Base-by-base conservation (phyloP, 148 eudicot genomes). In the Spergularia marina region DNA sequence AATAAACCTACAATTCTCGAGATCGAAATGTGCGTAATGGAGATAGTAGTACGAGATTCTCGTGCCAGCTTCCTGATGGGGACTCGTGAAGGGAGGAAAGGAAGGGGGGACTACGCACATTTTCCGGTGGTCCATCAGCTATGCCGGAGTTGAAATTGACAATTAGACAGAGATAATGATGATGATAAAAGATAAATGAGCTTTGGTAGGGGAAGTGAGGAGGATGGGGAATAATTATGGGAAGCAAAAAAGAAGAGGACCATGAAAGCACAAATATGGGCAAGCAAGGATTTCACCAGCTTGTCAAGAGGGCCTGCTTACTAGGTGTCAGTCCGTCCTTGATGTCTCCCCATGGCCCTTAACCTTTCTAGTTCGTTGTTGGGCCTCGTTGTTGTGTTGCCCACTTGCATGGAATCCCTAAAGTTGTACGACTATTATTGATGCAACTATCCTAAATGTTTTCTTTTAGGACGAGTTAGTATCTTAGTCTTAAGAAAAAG, bases 241-340 rank as follows among this genome's bases (percentile, higher is more conserved):
- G 11, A 30, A 30, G 53, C 8, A 20, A 47, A 56, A 44, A 0
- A 67, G 12, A 5, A 44, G 49, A 20, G 71, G 71, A 67, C 71
- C 71, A 67, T 44, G 54, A 17, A 44, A 49, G 30, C 16, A 67
- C 71, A 47, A 67, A n/a, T 44, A 67, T 47, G 55, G 71, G 15
- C 30, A 67, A 67, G 36, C 71, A 67, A 39, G 68, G 2, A 36
- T 36, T n/a, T 8, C 55, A 40, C 34, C 25, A 39, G 23, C 34
- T 20, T 67, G 71, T 67, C 71, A 67, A 67, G 13, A 67, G 71
- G 71, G 55, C 71, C 55, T 44, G 34, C 16, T 44, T 67, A 18
- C 9, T 47, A 67, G 54, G 71, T 67, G 71, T 67, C 71, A 67
- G 20, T 18, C 36, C 54, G 71, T 67, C 71, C 71, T 67, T 67